A percentile compares a stretch with the other conserved stretches of the same genome.
Evolutionary conservation across 148 eudicot species (phyloP).

Genomic region (Hydrangea macrophylla): DNA sequence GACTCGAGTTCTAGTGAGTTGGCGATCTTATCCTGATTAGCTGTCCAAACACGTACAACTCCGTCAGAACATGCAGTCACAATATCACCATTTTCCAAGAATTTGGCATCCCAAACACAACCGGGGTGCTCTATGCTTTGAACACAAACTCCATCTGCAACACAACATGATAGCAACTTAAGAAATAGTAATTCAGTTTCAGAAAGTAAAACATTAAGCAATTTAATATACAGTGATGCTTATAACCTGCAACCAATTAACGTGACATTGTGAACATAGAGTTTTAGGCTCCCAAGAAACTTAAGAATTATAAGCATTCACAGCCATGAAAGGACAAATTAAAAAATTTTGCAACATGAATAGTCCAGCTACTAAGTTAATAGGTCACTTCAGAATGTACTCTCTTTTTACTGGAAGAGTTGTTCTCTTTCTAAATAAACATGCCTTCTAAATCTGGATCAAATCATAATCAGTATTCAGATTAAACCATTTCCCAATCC

Average conservation of each 20-base stretch:
- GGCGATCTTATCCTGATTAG: slow-evolving; percentile 58
- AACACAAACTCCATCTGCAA: slow-evolving; percentile 84
- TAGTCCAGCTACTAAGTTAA: neutral
- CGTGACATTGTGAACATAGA: neutral
- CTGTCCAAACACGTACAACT: slow-evolving; percentile 86
- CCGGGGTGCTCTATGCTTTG: slow-evolving; percentile 99
- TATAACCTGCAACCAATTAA: neutral
- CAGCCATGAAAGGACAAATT: neutral
- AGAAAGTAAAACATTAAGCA: neutral
- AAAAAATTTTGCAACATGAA: neutral
- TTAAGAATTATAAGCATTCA: neutral
- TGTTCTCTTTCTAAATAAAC: neutral
- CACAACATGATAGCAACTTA: slow-evolving; percentile 10
- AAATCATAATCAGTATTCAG: neutral
- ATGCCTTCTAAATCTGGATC: slow-evolving; percentile 1
- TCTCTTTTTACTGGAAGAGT: too few species aligned
- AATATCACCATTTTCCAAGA: slow-evolving; percentile 89
- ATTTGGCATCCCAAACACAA: slow-evolving; percentile 97
- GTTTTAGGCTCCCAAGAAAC: neutral
- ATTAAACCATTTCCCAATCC: neutral
- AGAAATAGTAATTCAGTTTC: neutral
- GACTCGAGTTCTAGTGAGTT: slow-evolving; percentile 56
- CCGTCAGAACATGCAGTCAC: slow-evolving; percentile 97
- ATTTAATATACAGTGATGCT: neutral
- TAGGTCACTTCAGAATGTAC: too few species aligned